phyloP scores from a whole-genome alignment of 257 asterid genomes.

The Nemophila menziesii region DNA sequence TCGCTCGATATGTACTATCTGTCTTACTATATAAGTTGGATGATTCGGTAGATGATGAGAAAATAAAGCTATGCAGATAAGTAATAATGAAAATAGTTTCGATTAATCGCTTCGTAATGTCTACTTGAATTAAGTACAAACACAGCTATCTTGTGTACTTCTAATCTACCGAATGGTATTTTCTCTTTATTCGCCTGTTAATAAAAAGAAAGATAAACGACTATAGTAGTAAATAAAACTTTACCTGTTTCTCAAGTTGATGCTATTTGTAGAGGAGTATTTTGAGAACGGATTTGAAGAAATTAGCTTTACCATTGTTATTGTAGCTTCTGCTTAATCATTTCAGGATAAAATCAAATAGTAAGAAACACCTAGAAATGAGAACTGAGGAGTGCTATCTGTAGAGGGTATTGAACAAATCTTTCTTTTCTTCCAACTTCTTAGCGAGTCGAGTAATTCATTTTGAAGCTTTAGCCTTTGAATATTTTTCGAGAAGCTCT shows the following conservation, averaged over 20 bases:
- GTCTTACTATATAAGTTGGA: conserved; percentile 68
- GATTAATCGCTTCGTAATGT: conserved; percentile 71
- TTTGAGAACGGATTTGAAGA: too few relatives aligned
- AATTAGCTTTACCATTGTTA: too few relatives aligned
- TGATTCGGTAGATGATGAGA: conserved; percentile 63
- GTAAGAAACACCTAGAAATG: too few relatives aligned
- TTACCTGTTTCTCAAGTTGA: conserved; percentile 96
- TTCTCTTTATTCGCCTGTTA: conserved; percentile 82
- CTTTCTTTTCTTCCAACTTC: conserved; percentile 84
- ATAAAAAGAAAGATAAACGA: neutral
- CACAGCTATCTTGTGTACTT: conserved; percentile 85
- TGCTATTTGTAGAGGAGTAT: conserved; percentile 70
- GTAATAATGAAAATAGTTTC: conserved; percentile 61
- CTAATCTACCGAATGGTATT: conserved; percentile 70
- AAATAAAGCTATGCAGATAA: conserved; percentile 75
- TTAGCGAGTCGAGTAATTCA: conserved; percentile 52
- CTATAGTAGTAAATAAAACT: too few relatives aligned
- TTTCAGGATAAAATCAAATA: too few relatives aligned
- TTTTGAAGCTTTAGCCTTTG: conserved; percentile 59
- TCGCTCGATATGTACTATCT: conserved; percentile 84
- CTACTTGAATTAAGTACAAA: conserved; percentile 72
- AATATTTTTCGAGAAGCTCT: conserved; percentile 55
- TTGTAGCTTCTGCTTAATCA: too few relatives aligned
- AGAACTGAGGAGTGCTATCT: too few relatives aligned
- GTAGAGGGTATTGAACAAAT: conserved; percentile 57